Base-by-base conservation (phyloP, 331 rosid species). In the Quercus lobata region DNA sequence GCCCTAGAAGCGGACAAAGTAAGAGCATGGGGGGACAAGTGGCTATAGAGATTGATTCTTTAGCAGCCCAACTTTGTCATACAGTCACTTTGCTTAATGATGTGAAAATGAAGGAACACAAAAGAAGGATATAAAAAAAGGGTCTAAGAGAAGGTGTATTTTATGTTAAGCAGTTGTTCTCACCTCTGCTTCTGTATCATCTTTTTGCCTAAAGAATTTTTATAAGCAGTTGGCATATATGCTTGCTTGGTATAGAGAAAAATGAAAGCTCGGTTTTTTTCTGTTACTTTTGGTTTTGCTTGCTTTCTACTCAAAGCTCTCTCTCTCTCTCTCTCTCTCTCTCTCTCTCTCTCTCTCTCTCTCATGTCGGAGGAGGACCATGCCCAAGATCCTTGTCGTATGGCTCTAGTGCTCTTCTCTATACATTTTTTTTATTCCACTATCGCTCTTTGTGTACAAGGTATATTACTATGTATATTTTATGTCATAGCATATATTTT, bases 231-330 rank as follows among this genome's bases (percentile, higher is more conserved):
- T 74, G 83, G 97, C 80, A 93, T 91, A 87, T 89, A 89, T 93
- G 96, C 96, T 93, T 93, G 92, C 97, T 93, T 93, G 91, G 34
- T 71, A 77, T 83, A 69, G 83, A 77, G 76, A 89, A 91, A 90
- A 91, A 81, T 78, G 72, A 82, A 87, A 84, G 85, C 76, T 82
- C 35, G 72, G 70, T 79, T 82, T 86, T 90, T 76, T 44, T 27
- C 54, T 37, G 11, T 27, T 84, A 70, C 68, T 83, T 83, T 83
- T 89, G 80, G 77, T 82, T 83, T 92, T 91, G 93, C 97, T 91
- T 92, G 89, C 90, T 91, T 91, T 90, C 92, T 79, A 91, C 93
- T 91, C 96, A 85, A 89, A 80, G 82, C n/a, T n/a, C n/a, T n/a
- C n/a, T n/a, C n/a, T n/a, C n/a, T n/a, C n/a, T n/a, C n/a, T n/a